A percentile compares a stretch with the other conserved stretches of the same genome.
phyloP scores from a whole-genome alignment of 164 flowering plant species.

The Vitis rotundifolia region DNA sequence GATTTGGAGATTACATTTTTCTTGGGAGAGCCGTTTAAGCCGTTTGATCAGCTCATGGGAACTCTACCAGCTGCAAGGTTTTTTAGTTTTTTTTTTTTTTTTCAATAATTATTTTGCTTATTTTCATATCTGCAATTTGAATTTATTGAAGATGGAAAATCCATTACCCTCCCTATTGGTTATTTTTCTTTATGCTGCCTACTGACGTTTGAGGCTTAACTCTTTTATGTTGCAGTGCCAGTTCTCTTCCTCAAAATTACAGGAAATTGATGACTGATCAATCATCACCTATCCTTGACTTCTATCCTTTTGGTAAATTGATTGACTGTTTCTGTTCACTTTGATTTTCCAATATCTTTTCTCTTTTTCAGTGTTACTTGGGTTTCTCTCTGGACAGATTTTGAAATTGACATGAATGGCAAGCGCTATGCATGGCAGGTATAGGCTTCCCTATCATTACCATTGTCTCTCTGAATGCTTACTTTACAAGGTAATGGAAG shows the following conservation, averaged over 20 bases:
- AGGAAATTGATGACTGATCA: constrained; percentile 82
- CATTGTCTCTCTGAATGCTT: background rate
- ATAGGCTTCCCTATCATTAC: background rate
- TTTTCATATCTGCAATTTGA: no score
- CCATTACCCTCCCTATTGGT: background rate
- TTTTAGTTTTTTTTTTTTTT: background rate
- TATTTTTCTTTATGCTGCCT: background rate
- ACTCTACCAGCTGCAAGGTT: constrained; percentile 96
- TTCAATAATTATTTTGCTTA: background rate
- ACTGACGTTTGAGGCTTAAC: constrained; percentile 6
- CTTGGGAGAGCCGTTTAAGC: constrained; percentile 92
- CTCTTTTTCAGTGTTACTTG: constrained; percentile 6
- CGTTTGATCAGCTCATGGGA: constrained; percentile 99
- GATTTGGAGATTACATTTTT: constrained; percentile 92
- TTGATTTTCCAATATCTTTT: constrained; percentile 2
- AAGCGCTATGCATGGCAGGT: constrained; percentile 99
- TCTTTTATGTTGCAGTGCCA: constrained; percentile 53
- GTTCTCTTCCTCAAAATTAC: constrained; percentile 80
- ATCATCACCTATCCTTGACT: constrained; percentile 70
- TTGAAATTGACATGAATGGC: constrained; percentile 98
- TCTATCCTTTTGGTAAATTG: constrained; percentile 78
- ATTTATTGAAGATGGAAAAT: background rate
- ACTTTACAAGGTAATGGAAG: background rate
- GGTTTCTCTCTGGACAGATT: constrained; percentile 51
- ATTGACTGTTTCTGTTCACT: constrained; percentile 8